Evolutionary conservation across 1,284 basidiomycete species (phyloP).

Genomic region (Laetiporus sulphureus): DNA sequence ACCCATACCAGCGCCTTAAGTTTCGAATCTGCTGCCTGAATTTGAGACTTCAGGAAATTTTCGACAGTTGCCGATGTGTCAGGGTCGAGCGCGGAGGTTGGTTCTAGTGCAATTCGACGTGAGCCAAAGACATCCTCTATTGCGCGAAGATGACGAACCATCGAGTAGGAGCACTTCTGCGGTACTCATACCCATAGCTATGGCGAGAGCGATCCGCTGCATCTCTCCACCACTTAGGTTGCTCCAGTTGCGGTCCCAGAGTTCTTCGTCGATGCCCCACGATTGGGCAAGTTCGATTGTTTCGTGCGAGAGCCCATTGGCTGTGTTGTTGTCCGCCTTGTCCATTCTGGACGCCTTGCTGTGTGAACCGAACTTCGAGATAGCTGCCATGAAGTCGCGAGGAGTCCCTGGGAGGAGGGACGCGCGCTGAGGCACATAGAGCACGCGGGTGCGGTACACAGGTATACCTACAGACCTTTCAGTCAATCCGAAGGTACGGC

Average conservation of each 20-base stretch:
- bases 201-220: slow-evolving; percentile 74
- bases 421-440: slow-evolving; percentile 82
- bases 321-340: slow-evolving; percentile 17
- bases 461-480: slow-evolving; percentile 52
- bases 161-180: slow-evolving; percentile 82
- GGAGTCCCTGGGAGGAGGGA: slow-evolving; percentile 80
- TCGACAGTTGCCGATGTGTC: slow-evolving; percentile 62
- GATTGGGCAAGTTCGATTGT: slow-evolving; percentile 49
- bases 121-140: slow-evolving; percentile 1
- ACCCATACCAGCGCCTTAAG: slow-evolving; percentile 81
- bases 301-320: slow-evolving; percentile 18
- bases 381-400: slow-evolving; percentile 56
- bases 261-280: slow-evolving; percentile 61
- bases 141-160: slow-evolving; percentile 40
- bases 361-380: slow-evolving; percentile 55
- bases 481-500: not conserved
- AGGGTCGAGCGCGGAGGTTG: slow-evolving; percentile 82
- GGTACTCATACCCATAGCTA: slow-evolving; percentile 63
- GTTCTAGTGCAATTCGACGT: slow-evolving; percentile 49
- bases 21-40: slow-evolving; percentile 39
- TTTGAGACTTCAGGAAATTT: slow-evolving; percentile 44
- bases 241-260: slow-evolving; percentile 77
- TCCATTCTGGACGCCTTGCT: slow-evolving; percentile 14
- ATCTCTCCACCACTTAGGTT: slow-evolving; percentile 79
- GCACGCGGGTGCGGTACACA: slow-evolving; percentile 65